phyloP scores from a whole-genome alignment of 2,329 filamentous ascomycete genomes.

The Fusarium decemcellulare region DNA sequence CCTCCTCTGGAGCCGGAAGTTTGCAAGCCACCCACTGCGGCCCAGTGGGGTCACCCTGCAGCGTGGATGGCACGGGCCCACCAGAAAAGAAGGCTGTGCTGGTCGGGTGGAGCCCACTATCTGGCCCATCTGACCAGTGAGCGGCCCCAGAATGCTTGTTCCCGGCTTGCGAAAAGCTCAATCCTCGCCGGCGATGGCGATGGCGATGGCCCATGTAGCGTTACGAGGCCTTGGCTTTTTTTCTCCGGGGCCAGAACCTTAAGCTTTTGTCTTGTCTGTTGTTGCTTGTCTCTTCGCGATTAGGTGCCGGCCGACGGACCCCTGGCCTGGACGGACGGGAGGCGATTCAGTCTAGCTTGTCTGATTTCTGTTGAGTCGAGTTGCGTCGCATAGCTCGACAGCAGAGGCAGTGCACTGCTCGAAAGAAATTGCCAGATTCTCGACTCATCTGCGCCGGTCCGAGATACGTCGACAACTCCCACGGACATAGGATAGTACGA shows the following conservation, averaged over 20 bases:
- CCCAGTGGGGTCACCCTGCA: conserved; percentile 5
- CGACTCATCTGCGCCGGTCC: conserved; percentile 4
- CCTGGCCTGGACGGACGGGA: not conserved
- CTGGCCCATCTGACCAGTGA: conserved; percentile 19
- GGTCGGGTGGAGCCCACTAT: conserved; percentile 16
- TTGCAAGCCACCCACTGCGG: not conserved
- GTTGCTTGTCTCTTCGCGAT: not conserved
- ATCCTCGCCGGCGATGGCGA: conserved; percentile 32
- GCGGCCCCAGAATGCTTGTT: conserved; percentile 12
- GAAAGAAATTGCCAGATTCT: conserved; percentile 19
- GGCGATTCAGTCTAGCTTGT: conserved; percentile 5
- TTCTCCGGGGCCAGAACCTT: conserved; percentile 32
- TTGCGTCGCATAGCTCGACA: not conserved
- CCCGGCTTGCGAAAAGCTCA: not conserved
- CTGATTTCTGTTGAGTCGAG: conserved; percentile 25
- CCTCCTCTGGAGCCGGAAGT: conserved; percentile 9
- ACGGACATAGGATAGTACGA: not conserved
- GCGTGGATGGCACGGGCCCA: not conserved
- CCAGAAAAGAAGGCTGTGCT: conserved; percentile 31
- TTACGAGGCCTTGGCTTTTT: not conserved
- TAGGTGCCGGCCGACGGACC: not conserved
- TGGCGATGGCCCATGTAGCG: conserved; percentile 26
- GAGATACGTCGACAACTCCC: not conserved
- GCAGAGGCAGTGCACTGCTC: conserved; percentile 22
- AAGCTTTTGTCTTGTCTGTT: conserved; percentile 22